Percentiles rank a stretch among this genome's conserved stretches.
Evolutionary conservation across 306 rosid genomes (phyloP).

Genomic region (Vigna hirtella): DNA sequence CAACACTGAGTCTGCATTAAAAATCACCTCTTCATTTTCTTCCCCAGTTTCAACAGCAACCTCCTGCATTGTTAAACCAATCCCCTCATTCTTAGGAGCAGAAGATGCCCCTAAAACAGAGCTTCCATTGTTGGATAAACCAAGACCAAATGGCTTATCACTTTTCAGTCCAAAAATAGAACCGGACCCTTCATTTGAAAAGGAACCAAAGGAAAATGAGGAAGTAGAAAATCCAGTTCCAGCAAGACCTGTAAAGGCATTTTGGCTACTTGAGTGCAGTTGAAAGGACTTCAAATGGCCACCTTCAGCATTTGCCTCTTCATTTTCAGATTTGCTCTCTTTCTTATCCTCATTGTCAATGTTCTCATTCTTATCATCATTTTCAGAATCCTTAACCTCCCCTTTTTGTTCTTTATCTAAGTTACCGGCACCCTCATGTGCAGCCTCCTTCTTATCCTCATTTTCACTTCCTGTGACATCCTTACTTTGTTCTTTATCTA

Average conservation of each 20-base stretch:
- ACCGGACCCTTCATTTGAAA: conserved; percentile 63
- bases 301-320: conserved; percentile 61
- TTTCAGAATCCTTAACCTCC: conserved; percentile 45
- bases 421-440: conserved; percentile 47
- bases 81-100: conserved; percentile 67
- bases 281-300: conserved; percentile 77
- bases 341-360: conserved; percentile 51
- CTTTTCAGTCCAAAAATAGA: conserved; percentile 60
- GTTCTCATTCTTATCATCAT: conserved; percentile 38
- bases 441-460: conserved; percentile 45
- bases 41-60: conserved; percentile 91
- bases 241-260: conserved; percentile 95
- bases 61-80: conserved; percentile 71
- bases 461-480: conserved; percentile 37
- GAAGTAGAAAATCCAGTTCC: conserved; percentile 89
- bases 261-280: conserved; percentile 87
- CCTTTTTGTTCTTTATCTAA: conserved; percentile 45
- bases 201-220: conserved; percentile 78
- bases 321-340: conserved; percentile 56
- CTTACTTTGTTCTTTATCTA: conserved; percentile 41
- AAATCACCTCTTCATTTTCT: conserved; percentile 80
- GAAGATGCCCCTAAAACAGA: conserved; percentile 66
- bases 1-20: conserved; percentile 71
- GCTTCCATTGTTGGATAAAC: conserved; percentile 71
- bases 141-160: conserved; percentile 70